Evolutionary conservation across 345 rosid genomes (phyloP), one percentile per base, ranked within the genome.

Genomic region (Pseudoturritis turrita): DNA sequence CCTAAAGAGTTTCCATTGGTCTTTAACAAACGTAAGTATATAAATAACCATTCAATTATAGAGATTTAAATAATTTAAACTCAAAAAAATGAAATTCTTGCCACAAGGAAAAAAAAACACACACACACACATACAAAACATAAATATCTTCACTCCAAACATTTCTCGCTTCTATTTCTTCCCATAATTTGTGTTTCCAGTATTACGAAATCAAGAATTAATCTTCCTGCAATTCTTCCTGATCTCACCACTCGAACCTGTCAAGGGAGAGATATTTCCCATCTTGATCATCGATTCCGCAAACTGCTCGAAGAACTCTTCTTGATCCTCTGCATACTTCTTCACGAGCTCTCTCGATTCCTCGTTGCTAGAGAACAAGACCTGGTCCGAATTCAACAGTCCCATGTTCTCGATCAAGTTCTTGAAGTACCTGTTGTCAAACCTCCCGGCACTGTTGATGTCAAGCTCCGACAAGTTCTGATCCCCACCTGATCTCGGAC

Each of bases 201-300:
- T 61, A 23, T 17, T 44, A 25, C 0, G 11, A 18, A 40, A 28
- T 69, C 80, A 85, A 62, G 81, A 52, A 66, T 90, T 93, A 40
- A 90, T 65, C 79, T 75, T 86, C 85, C 97, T 82, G 82, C 98
- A 93, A 44, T 72, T 43, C 77, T 80, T 84, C 70, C 98, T 86
- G 70, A 93, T 81, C 81, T 93, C 89, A 63, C 94, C 96, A 72
- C 61, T 89, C 0, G 68, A 75, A 19, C 97, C 94, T 0, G 94
- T 93, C 84, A 90, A 58, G n/a, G 98, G 98, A 61, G 98, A 77
- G 71, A 90, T 83, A 63, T 85, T 87, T 11, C 91, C 93, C 98
- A 93, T 90, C 86, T 80, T 90, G 35, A 90, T 57, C 94, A 93
- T 93, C 19, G 97, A 90, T 80, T 83, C 79, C 12, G 92, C 87